phyloP scores from a whole-genome alignment of 108 stramenopile species.

The Cyclostephanos invisitatus region DNA sequence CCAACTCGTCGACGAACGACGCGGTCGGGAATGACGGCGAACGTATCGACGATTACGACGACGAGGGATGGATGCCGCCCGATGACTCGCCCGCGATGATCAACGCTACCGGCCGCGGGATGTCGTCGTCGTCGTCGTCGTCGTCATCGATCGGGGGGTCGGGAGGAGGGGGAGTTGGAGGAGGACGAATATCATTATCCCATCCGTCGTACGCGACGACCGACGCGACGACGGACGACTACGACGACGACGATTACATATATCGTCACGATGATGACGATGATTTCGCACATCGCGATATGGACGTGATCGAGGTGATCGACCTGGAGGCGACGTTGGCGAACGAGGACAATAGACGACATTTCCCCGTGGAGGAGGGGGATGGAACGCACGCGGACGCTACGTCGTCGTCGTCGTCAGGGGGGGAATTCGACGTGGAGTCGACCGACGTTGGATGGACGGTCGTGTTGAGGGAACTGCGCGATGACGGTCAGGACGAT shows the following conservation, averaged over 20 bases:
- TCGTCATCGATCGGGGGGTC: no score
- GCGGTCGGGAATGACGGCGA: not conserved
- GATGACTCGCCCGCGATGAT: conserved; percentile 33
- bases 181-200: no score
- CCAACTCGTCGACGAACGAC: not conserved
- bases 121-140: not conserved
- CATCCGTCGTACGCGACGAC: no score
- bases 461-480: conserved; percentile 34
- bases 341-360: conserved; percentile 23
- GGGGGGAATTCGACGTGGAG: conserved; percentile 24
- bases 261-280: not conserved
- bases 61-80: conserved; percentile 45
- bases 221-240: not conserved
- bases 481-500: conserved; percentile 22
- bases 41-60: conserved; percentile 9
- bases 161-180: not conserved
- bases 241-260: not conserved
- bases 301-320: conserved; percentile 40
- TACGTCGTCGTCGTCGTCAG: not conserved
- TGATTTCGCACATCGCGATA: conserved; percentile 5
- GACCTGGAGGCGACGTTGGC: conserved; percentile 43
- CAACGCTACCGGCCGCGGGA: not conserved
- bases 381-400: not conserved
- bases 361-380: conserved; percentile 6
- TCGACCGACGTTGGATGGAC: conserved; percentile 27